phyloP scores from a whole-genome alignment of 306 rosid species.

The Begonia peltatifolia region DNA sequence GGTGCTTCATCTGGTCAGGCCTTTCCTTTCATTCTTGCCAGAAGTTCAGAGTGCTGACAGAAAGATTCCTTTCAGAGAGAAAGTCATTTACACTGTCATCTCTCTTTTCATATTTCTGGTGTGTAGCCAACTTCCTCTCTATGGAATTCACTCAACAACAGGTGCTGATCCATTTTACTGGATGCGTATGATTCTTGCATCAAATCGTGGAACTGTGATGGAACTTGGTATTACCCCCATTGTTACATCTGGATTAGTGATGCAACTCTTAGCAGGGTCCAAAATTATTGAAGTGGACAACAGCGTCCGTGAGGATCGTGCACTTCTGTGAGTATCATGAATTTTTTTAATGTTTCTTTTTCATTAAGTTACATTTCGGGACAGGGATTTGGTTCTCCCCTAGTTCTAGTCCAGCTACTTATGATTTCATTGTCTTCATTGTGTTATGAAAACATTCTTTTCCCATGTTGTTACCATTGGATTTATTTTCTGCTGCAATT shows the following conservation, averaged over 20 bases:
- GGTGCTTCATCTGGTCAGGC: slow-evolving; percentile 83
- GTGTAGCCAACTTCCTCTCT: slow-evolving; percentile 11
- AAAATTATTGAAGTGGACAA: slow-evolving; percentile 83
- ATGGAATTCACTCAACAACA: slow-evolving; percentile 50
- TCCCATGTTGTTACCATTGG: too few species aligned
- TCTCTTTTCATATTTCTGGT: slow-evolving; percentile 52
- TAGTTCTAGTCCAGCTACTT: too few species aligned
- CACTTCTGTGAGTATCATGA: slow-evolving; percentile 49
- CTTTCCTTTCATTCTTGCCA: slow-evolving; percentile 74
- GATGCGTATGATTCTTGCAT: slow-evolving; percentile 90
- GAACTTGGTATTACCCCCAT: slow-evolving; percentile 31
- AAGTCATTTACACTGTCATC: slow-evolving; percentile 80
- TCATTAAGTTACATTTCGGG: too few species aligned
- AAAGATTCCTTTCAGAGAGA: slow-evolving; percentile 79
- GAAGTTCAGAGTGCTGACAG: slow-evolving; percentile 88
- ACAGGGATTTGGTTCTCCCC: too few species aligned
- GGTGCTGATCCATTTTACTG: slow-evolving; percentile 91
- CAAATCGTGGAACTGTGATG: slow-evolving; percentile 86
- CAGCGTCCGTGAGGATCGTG: slow-evolving; percentile 84
- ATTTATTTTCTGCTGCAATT: too few species aligned
- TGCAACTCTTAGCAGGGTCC: slow-evolving; percentile 81
- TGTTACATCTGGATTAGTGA: slow-evolving; percentile 64
- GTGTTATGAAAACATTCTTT: too few species aligned
- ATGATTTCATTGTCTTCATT: too few species aligned
- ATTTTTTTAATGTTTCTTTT: too few species aligned